Percentiles rank a stretch among this genome's conserved stretches.
These are phyloP conservation scores for Fusarium nodosum DNA, from an alignment of 2,329 filamentous ascomycete genomes.

Conservation along the genomic window DNA sequence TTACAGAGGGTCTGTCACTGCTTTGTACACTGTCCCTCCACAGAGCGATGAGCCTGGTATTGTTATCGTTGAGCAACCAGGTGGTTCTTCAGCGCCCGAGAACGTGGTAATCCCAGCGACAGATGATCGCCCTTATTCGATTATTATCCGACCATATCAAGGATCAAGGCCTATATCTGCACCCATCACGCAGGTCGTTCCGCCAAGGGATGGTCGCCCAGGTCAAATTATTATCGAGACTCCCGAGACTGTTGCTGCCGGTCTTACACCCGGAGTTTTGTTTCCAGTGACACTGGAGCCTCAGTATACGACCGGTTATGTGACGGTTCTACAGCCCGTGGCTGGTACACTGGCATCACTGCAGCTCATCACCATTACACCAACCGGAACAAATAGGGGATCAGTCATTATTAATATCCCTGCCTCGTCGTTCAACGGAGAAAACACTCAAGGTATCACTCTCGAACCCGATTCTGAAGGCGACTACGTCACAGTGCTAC, in stretches of 20 bases:
- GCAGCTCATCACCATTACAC: slow-evolving; percentile 29
- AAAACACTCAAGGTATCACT: slow-evolving; percentile 12
- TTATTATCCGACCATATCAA: slow-evolving; percentile 41
- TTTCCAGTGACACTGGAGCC: slow-evolving; percentile 34
- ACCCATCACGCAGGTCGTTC: slow-evolving; percentile 35
- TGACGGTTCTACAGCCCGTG: slow-evolving; percentile 39
- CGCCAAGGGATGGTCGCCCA: slow-evolving; percentile 21
- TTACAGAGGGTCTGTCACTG: slow-evolving; percentile 39
- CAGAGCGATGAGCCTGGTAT: slow-evolving; percentile 39
- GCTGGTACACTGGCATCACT: slow-evolving; percentile 12
- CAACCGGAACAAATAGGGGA: slow-evolving; percentile 37
- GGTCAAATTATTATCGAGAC: slow-evolving; percentile 45
- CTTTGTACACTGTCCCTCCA: slow-evolving; percentile 40
- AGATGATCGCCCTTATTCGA: slow-evolving; percentile 33
- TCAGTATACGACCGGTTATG: slow-evolving; percentile 18
- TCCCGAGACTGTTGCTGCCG: slow-evolving; percentile 25
- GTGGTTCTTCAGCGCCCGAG: slow-evolving; percentile 27
- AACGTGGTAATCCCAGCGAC: slow-evolving; percentile 40
- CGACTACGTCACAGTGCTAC: slow-evolving; percentile 37
- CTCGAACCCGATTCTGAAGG: slow-evolving; percentile 21
- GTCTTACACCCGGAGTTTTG: background rate
- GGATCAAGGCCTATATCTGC: slow-evolving; percentile 32
- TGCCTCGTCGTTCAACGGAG: background rate
- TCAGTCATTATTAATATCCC: slow-evolving; percentile 42
- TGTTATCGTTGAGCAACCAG: slow-evolving; percentile 40